Evolutionary conservation across 2,329 filamentous ascomycete genomes (phyloP), one percentile per base, ranked within the genome.

Genomic region (Dothistroma pini): DNA sequence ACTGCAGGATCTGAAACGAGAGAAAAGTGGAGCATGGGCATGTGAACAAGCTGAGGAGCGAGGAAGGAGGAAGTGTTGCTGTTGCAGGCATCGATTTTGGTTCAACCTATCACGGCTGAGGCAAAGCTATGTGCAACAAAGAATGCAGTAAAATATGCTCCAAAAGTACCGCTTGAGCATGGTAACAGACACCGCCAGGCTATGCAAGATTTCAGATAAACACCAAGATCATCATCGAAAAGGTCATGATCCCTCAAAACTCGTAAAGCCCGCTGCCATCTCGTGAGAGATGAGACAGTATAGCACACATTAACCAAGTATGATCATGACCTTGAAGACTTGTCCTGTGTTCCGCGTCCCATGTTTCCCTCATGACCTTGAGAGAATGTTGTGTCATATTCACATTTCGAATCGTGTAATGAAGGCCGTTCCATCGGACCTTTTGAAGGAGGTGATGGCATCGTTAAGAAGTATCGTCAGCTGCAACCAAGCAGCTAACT

Each of bases 321-420:
- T 44, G 38, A 47, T 32, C 54, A 44, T 48, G 54, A 56, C 54
- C 54, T 10, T 56, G 25, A 35, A 22, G 22, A 35, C 25, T 56
- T 56, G 19, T 44, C 25, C 22, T 56, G 54, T 48, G 56, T 22
- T 52, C 31, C 56, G 5, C 31, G 22, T 19, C 41, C 11, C 25
- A 21, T 32, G n/a, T 53, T 16, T 32, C 51, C n/a, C 51, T 31
- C 31, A 35, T 16, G 4, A 25, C 34, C 12, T 12, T 56, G 50
- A 62, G 60, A 61, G 62, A 65, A 63, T 62, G 64, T 59, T 68
- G 25, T 29, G 25, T 44, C 65, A 66, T 69, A 66, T 68, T 58
- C 64, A 69, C 67, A 66, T 69, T 44, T 44, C 35, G 64, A 68
- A 60, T 67, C 65, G 58, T 68, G 61, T 59, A 63, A 62, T 53